Percentiles rank a stretch among this genome's conserved stretches.
These are phyloP conservation scores for Gastrodia elata DNA, from an alignment of 106 monocot genomes.

Conservation along the genomic window DNA sequence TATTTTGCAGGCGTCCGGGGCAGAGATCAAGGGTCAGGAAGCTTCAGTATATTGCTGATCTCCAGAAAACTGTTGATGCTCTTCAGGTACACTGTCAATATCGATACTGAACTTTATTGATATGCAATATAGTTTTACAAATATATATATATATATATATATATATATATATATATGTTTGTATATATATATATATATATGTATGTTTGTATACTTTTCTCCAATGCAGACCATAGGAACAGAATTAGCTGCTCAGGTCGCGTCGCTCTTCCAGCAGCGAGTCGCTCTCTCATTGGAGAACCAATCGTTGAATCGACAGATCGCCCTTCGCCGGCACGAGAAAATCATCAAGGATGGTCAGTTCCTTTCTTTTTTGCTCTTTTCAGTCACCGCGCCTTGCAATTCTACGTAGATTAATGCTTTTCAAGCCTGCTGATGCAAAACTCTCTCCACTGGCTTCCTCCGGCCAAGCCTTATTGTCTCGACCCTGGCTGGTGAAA, in stretches of 20 bases:
- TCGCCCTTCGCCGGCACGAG: constrained; percentile 47
- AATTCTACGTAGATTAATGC: neutral
- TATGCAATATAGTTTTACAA: too few species aligned
- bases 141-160: too few species aligned
- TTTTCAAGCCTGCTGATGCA: neutral
- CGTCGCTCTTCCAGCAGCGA: constrained; percentile 59
- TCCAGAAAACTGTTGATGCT: constrained; percentile 69
- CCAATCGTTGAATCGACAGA: constrained; percentile 42
- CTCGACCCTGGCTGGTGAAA: too few species aligned
- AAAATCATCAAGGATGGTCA: constrained; percentile 76
- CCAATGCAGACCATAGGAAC: constrained; percentile 55
- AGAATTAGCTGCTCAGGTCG: constrained; percentile 57
- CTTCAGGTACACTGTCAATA: constrained; percentile 47
- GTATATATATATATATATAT: neutral
- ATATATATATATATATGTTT: too few species aligned
- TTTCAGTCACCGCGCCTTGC: neutral
- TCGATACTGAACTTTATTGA: too few species aligned
- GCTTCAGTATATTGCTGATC: constrained; percentile 96
- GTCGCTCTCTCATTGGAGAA: constrained; percentile 72
- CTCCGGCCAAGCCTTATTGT: too few species aligned
- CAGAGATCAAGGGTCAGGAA: constrained; percentile 92
- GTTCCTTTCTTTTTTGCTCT: constrained; percentile 1
- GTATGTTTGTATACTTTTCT: neutral
- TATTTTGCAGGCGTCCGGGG: constrained; percentile 57
- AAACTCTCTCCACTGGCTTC: too few species aligned